phyloP scores from a whole-genome alignment of 2,329 filamentous ascomycete species.

The Scorias spongiosa region DNA sequence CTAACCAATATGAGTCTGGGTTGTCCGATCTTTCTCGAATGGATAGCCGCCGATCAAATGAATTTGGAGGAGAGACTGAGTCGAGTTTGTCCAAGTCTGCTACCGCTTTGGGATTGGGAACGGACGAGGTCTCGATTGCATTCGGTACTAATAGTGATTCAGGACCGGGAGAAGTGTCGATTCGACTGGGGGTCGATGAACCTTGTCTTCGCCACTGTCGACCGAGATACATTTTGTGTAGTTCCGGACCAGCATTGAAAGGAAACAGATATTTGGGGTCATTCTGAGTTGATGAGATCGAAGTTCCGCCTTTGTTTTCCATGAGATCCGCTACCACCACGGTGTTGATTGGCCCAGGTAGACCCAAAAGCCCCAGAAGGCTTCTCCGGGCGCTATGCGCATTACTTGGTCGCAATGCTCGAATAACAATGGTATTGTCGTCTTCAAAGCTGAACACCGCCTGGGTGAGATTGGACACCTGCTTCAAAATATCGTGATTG shows the following conservation, averaged over 20 bases:
- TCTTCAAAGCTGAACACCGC: conserved; percentile 5
- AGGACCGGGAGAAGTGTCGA: neutral
- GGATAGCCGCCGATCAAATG: no score
- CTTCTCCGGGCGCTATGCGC: conserved; percentile 5
- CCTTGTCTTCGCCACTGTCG: neutral
- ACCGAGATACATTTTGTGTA: neutral
- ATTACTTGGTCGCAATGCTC: conserved; percentile 2
- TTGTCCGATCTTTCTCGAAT: neutral
- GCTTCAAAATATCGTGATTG: conserved; percentile 6
- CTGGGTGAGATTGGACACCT: conserved; percentile 8
- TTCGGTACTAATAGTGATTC: no score
- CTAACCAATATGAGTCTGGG: neutral
- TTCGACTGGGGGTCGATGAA: neutral
- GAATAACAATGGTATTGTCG: conserved; percentile 4
- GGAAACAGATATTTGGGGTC: neutral
- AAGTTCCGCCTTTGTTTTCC: no score
- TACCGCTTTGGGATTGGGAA: no score
- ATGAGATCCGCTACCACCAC: neutral
- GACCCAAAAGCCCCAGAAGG: conserved; percentile 7
- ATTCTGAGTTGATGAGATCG: no score
- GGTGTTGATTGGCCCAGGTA: conserved; percentile 1
- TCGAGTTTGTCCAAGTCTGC: no score
- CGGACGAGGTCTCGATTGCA: no score
- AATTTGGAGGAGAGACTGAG: no score
- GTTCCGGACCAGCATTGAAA: neutral